These are phyloP conservation scores for Malassezia arunalokei DNA, from an alignment of 1,284 basidiomycete genomes.

Conservation along the genomic window DNA sequence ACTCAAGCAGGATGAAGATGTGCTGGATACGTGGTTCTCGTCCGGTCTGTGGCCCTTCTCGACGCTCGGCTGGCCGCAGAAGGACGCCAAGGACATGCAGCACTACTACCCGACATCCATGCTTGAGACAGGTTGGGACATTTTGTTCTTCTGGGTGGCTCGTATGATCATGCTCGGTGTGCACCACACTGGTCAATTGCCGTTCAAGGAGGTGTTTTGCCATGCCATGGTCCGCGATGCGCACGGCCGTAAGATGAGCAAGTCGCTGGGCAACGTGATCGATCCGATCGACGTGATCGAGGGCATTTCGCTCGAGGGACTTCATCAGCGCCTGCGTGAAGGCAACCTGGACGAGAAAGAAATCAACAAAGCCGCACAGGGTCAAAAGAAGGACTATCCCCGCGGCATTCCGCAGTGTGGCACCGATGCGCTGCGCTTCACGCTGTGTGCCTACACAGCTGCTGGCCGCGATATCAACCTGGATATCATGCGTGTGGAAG, in stretches of 20 bases:
- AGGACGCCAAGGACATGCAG: conserved; percentile 33
- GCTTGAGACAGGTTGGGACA: conserved; percentile 98
- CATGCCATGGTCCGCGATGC: conserved; percentile 99
- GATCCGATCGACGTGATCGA: conserved; percentile 94
- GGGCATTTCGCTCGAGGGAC: conserved; percentile 66
- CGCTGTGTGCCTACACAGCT: conserved; percentile 79
- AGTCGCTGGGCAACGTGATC: conserved; percentile 94
- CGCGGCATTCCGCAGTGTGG: conserved; percentile 98
- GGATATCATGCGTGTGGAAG: conserved; percentile 92
- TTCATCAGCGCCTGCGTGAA: conserved; percentile 74
- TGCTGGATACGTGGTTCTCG: conserved; percentile 98
- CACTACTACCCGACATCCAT: conserved; percentile 77
- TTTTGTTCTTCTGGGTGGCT: conserved; percentile 98
- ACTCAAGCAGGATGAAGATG: conserved; percentile 89
- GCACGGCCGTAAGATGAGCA: conserved; percentile 97
- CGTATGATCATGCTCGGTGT: conserved; percentile 93
- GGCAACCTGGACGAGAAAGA: conserved; percentile 93
- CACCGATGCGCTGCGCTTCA: conserved; percentile 88
- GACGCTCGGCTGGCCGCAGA: conserved; percentile 88
- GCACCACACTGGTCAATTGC: conserved; percentile 76
- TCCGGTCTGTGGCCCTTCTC: conserved; percentile 97
- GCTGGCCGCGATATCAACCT: conserved; percentile 54
- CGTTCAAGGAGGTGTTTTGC: conserved; percentile 94
- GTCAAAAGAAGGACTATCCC: conserved; percentile 98
- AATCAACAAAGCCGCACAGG: conserved; percentile 74